Evolutionary conservation across 371 early-diverging fungal genomes (phyloP).

Genomic region (Apophysomyces trapeziformis): DNA sequence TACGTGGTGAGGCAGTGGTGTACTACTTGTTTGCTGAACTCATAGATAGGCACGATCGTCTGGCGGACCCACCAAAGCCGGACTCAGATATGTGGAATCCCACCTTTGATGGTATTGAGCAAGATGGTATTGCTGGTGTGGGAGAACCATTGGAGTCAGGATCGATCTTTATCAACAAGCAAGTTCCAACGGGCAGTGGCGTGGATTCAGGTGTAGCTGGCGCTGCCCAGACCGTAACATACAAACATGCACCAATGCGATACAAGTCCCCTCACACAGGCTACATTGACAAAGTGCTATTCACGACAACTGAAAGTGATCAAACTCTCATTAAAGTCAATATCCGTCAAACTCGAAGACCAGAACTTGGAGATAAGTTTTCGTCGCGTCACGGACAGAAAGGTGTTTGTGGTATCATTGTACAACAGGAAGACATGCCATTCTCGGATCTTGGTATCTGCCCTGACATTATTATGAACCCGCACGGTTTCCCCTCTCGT

Average conservation of each 20-base stretch:
- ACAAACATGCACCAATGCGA: conserved; percentile 77
- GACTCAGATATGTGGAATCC: conserved; percentile 51
- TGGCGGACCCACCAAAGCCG: conserved; percentile 75
- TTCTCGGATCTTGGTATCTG: conserved; percentile 96
- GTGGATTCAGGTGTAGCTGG: conserved; percentile 60
- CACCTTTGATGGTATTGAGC: conserved; percentile 74
- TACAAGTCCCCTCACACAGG: conserved; percentile 89
- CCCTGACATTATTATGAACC: conserved; percentile 99
- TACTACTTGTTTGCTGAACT: background rate
- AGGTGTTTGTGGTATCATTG: conserved; percentile 98
- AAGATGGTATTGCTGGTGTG: conserved; percentile 90
- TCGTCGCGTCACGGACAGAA: conserved; percentile 99
- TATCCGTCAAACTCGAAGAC: conserved; percentile 96
- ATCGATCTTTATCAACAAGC: conserved; percentile 86
- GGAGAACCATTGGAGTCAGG: conserved; percentile 82
- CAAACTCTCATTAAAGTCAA: conserved; percentile 95
- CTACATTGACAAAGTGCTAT: conserved; percentile 87
- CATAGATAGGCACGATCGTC: conserved; percentile 74
- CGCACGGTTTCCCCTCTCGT: conserved; percentile 99
- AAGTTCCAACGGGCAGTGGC: conserved; percentile 78
- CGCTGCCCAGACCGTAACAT: conserved; percentile 62
- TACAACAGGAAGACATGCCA: conserved; percentile 98
- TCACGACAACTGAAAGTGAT: conserved; percentile 95
- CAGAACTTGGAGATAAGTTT: conserved; percentile 99
- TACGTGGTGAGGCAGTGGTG: conserved; percentile 19